Base-by-base conservation (phyloP, 129 eudicot genomes). In the Apium graveolens region DNA sequence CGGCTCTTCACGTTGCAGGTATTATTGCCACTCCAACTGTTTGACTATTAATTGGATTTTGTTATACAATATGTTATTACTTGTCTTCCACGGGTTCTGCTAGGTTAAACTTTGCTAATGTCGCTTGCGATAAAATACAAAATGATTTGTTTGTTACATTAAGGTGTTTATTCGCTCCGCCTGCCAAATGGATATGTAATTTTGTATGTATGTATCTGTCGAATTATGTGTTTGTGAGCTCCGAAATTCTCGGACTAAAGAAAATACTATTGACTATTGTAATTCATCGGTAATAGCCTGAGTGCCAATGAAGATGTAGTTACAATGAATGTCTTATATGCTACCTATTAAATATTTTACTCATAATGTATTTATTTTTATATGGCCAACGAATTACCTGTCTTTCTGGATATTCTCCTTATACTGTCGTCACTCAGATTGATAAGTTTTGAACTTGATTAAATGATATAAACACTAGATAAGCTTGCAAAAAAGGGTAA, bases 1-100 rank as follows among this genome's bases (percentile, higher is more conserved):
- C 76, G 75, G 29, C 75, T 80, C 10, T 74, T 75, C 63, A 80
- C 83, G 63, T 60, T 80, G 69, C 83, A 80, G 79, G 83, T 75
- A 8, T 7, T 75, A 8, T 7, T 35, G 62, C 72, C 16, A 27
- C 38, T 5, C 38, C n/a, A n/a, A n/a, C n/a, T n/a, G n/a, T n/a
- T n/a, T n/a, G n/a, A n/a, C n/a, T n/a, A n/a, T n/a, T n/a, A n/a
- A n/a, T n/a, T n/a, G n/a, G n/a, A n/a, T n/a, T n/a, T n/a, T n/a
- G n/a, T n/a, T n/a, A n/a, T n/a, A n/a, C n/a, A n/a, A n/a, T n/a
- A n/a, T n/a, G n/a, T n/a, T n/a, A n/a, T n/a, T n/a, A n/a, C n/a
- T n/a, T n/a, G n/a, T n/a, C n/a, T n/a, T n/a, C n/a, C n/a, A n/a
- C n/a, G n/a, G n/a, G n/a, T 24, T 24, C 65, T 55, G 65, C 12